Conservation (phyloP, 1,284 basidiomycete species). For the Ustilago nuda region DNA sequence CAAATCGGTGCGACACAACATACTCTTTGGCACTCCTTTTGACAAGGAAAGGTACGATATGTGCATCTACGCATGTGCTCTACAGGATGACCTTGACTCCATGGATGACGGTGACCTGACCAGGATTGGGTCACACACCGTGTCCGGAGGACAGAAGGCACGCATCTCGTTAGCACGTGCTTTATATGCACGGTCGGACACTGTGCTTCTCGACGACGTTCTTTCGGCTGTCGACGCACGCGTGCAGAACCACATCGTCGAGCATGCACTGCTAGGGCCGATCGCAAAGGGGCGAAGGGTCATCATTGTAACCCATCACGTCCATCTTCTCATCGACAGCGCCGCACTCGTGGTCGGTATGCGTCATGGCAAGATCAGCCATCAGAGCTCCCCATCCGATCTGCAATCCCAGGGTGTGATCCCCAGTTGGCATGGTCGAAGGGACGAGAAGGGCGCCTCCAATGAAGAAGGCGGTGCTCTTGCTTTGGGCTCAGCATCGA, state of each 20-base stretch:
- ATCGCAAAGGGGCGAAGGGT: constrained; percentile 74
- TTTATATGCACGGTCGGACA: constrained; percentile 57
- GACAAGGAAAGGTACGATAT: constrained; percentile 53
- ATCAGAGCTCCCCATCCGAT: constrained; percentile 31
- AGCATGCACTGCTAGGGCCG: constrained; percentile 48
- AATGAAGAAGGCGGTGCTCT: not conserved
- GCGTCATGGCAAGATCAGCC: constrained; percentile 41
- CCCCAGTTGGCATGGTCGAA: not conserved
- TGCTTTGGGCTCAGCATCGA: not conserved
- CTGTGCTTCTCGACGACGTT: constrained; percentile 65
- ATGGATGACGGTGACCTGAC: constrained; percentile 64
- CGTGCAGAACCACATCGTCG: constrained; percentile 72
- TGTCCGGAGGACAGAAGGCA: constrained; percentile 65
- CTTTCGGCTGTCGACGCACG: constrained; percentile 74
- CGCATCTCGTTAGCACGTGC: constrained; percentile 63
- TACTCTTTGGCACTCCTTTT: constrained; percentile 54
- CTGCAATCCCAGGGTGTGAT: constrained; percentile 18
- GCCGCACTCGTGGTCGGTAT: constrained; percentile 55
- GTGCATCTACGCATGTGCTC: constrained; percentile 59
- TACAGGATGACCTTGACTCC: constrained; percentile 55
- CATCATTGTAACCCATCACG: constrained; percentile 78
- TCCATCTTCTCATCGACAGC: constrained; percentile 40
- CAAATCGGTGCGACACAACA: constrained; percentile 59
- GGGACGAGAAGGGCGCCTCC: not conserved
- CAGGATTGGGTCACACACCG: constrained; percentile 60